phyloP scores from a whole-genome alignment of 169 alveolate species.

The Plasmodium relictum region DNA sequence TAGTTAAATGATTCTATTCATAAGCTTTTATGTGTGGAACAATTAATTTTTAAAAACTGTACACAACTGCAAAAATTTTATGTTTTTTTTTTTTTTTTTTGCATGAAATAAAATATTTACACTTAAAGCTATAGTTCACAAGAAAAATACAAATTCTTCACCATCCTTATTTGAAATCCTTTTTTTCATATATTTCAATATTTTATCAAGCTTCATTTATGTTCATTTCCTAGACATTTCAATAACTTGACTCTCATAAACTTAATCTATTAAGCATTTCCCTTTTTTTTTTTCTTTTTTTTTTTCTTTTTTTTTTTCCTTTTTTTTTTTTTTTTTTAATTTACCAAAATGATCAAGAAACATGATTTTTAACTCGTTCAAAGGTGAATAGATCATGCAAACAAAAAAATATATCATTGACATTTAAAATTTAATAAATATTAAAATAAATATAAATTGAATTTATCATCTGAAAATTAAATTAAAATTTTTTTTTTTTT shows the following conservation, averaged over 20 bases:
- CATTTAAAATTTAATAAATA: neutral
- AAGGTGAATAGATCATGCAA: conserved; percentile 29
- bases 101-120: conserved; percentile 1
- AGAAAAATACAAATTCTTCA: conserved; percentile 2
- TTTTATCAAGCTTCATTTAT: neutral
- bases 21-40: conserved; percentile 4
- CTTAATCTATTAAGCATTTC: neutral
- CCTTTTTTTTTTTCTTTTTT: neutral
- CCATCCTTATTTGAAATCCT: neutral
- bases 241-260: neutral
- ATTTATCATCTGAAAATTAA: neutral
- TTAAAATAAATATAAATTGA: neutral
- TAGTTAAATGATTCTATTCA: too few relatives aligned
- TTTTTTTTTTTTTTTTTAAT: conserved; percentile 23
- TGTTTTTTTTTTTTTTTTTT: conserved; percentile 4
- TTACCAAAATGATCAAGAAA: conserved; percentile 19
- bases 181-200: conserved; percentile 5
- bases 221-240: neutral
- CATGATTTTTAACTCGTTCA: conserved; percentile 13
- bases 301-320: neutral
- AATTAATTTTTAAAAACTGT: conserved; percentile 6
- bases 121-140: neutral
- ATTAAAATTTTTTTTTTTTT: neutral
- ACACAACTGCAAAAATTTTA: conserved; percentile 5
- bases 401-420: conserved; percentile 20